Base-by-base conservation (phyloP, 768 basidiomycete species). In the Termitomyces sp. region DNA sequence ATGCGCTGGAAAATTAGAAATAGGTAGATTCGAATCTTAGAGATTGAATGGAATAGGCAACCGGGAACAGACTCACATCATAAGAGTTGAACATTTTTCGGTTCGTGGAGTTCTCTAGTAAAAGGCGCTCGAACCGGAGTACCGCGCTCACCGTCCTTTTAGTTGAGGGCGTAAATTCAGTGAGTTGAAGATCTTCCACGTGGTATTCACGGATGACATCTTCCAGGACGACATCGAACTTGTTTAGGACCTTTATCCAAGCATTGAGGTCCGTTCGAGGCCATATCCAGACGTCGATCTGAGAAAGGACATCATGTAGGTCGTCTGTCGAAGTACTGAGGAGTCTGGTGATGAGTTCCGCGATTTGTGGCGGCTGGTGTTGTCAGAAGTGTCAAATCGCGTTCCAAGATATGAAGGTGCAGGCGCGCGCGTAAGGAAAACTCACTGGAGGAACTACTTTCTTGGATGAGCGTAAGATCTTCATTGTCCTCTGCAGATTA, bases 21-120 rank as follows among this genome's bases (percentile, higher is more conserved):
- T 60, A 56, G 47, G 51, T 39, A 29, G 6, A 7, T 22, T 57
- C 44, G 55, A 55, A 49, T 59, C 44, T 5, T 36, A 18, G 20
- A 5, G 22, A 34, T 39, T 56, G 61, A 53, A 48, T 55, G n/a
- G 58, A 60, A 26, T 42, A 22, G 22, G 20, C 42, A 44, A 61
- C 46, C 54, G 54, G 48, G 13, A 5, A 42, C 9, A n/a, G n/a
- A 77, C 94, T 73, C 73, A 98, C 96, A 70, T 99, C 97, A 72
- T 97, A 99, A 4, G 94, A 96, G 59, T 84, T 87, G 74, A 88
- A 99, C 57, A 94, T 90, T 77, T 98, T 98, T 67, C 97, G 80
- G 70, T 96, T 98, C 41, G 97, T 99, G 48, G 94, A 96, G 71
- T 98, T 97, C 75, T 98, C 97, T 66, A 99, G 77, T 52, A 99